phyloP scores from a whole-genome alignment of 805 yeast species.

The Ogataea methylovora region DNA sequence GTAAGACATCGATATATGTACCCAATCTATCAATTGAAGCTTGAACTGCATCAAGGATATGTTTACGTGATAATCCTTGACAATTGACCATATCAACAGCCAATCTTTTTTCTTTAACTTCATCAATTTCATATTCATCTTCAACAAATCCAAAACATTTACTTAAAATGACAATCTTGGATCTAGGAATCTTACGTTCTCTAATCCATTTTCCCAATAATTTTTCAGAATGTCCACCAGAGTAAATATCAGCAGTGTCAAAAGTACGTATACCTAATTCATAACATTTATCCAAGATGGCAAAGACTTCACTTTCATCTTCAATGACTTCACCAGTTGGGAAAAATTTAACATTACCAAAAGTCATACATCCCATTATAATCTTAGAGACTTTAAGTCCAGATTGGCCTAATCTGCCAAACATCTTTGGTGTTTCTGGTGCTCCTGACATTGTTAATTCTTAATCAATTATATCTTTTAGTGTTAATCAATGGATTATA shows the following conservation, averaged over 20 bases:
- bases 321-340: constrained; percentile 22
- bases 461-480: no score
- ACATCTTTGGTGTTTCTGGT: no score
- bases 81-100: constrained; percentile 20
- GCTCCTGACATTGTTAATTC: no score
- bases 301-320: constrained; percentile 37
- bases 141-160: constrained; percentile 13
- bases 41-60: constrained; percentile 35
- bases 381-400: constrained; percentile 28
- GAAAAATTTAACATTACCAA: constrained; percentile 6
- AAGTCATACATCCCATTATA: constrained; percentile 30
- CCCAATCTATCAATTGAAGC: constrained; percentile 38
- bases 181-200: constrained; percentile 21
- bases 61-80: constrained; percentile 36
- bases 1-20: constrained; percentile 44
- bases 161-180: constrained; percentile 20
- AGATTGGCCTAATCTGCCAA: constrained; percentile 21
- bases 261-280: constrained; percentile 37
- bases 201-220: constrained; percentile 20
- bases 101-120: neutral
- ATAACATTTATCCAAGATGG: constrained; percentile 35
- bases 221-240: constrained; percentile 19
- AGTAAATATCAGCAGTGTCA: constrained; percentile 33
- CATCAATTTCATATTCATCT: neutral
- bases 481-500: no score